A percentile compares a stretch with the other conserved stretches of the same genome.
phyloP scores from a whole-genome alignment of 139 green algal genomes.

The Micromonas pusilla region DNA sequence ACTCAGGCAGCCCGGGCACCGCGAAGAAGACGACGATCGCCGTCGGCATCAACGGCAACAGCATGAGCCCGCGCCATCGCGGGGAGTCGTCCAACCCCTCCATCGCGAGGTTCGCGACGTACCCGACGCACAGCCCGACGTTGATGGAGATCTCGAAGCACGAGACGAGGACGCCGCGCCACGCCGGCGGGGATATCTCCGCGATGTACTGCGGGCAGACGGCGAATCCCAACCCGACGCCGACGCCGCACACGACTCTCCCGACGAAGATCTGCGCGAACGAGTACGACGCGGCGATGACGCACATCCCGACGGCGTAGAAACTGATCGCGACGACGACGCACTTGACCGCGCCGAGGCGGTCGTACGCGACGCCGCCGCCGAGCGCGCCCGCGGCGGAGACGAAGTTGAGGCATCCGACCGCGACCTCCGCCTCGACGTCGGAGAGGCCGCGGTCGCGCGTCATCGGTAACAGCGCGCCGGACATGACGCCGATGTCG shows the following conservation, averaged over 20 bases:
- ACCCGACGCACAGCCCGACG: slow-evolving; percentile 38
- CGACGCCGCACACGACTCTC: slow-evolving; percentile 31
- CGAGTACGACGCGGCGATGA: slow-evolving; percentile 29
- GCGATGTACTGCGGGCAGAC: slow-evolving; percentile 38
- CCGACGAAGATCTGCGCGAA: slow-evolving; percentile 32
- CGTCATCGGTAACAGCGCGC: slow-evolving; percentile 31
- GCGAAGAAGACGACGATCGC: slow-evolving; percentile 23
- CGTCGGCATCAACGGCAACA: slow-evolving; percentile 21
- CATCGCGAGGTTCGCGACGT: slow-evolving; percentile 16
- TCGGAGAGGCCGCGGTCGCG: slow-evolving; percentile 25
- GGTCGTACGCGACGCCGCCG: slow-evolving; percentile 23
- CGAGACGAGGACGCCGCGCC: slow-evolving; percentile 28
- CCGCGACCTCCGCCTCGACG: slow-evolving; percentile 29
- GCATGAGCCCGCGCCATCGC: slow-evolving; percentile 40
- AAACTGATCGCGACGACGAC: not conserved
- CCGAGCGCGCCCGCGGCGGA: slow-evolving; percentile 31
- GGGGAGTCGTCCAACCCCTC: not conserved
- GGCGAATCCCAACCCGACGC: slow-evolving; percentile 34
- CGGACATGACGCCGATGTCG: slow-evolving; percentile 40
- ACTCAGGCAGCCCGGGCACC: slow-evolving; percentile 34
- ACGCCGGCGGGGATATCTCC: slow-evolving; percentile 26
- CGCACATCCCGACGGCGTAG: slow-evolving; percentile 17
- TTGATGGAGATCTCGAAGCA: slow-evolving; percentile 41
- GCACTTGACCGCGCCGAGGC: slow-evolving; percentile 20
- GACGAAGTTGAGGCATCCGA: slow-evolving; percentile 37